Percentiles rank a stretch among this genome's conserved stretches.
phyloP scores from a whole-genome alignment of 805 yeast species.

The Candida ovalis region DNA sequence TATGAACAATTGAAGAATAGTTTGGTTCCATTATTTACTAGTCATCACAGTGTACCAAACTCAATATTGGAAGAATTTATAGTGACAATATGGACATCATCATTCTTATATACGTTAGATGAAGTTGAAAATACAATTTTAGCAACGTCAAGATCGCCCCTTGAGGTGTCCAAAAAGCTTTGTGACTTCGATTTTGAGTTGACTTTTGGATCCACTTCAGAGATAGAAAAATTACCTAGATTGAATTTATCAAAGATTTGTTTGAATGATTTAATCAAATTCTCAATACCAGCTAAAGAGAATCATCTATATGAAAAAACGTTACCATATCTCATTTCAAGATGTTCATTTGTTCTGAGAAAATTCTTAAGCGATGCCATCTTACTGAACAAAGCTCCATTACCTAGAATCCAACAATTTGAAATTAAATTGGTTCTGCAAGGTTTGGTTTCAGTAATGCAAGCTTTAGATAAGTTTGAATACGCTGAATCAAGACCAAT shows the following conservation, averaged over 20 bases:
- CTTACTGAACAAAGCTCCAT: conserved; percentile 58
- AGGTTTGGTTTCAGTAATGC: conserved; percentile 34
- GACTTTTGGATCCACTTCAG: conserved; percentile 62
- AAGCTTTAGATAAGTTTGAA: conserved; percentile 2
- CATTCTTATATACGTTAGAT: conserved; percentile 56
- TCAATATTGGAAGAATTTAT: conserved; percentile 41
- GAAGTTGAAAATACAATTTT: conserved; percentile 41
- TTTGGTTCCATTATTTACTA: conserved; percentile 39
- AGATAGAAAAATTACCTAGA: conserved; percentile 41
- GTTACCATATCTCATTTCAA: conserved; percentile 47
- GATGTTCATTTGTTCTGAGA: conserved; percentile 59
- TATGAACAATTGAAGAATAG: conserved; percentile 39
- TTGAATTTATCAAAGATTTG: conserved; percentile 51
- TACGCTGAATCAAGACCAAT: conserved; percentile 1
- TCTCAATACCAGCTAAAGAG: conserved; percentile 31
- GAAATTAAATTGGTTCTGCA: conserved; percentile 51
- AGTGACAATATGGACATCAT: conserved; percentile 49
- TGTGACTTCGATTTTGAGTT: conserved; percentile 41
- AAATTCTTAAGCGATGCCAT: conserved; percentile 61
- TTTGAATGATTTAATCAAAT: conserved; percentile 46
- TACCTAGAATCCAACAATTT: conserved; percentile 57
- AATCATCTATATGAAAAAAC: conserved; percentile 26
- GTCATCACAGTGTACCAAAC: conserved; percentile 21
- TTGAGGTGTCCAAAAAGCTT: conserved; percentile 36
- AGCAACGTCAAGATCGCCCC: conserved; percentile 22